These are phyloP conservation scores for Babesia ovis DNA, from an alignment of 169 alveolate genomes.

Conservation along the genomic window DNA sequence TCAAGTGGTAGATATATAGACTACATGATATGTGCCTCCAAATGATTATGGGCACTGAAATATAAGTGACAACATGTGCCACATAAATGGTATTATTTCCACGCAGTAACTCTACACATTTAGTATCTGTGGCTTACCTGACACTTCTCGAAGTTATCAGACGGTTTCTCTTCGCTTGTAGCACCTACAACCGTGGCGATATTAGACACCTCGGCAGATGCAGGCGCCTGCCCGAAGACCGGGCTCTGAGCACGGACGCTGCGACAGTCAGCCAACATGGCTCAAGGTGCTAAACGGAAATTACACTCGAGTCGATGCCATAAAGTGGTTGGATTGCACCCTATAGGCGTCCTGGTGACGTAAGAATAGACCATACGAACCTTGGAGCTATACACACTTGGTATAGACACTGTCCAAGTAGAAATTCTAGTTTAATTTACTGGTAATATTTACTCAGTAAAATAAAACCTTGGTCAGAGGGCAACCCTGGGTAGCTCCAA, in stretches of 20 bases:
- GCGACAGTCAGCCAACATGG: slow-evolving; percentile 1
- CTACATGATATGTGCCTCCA: background rate
- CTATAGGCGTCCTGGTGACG: too few species aligned
- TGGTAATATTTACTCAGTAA: too few species aligned
- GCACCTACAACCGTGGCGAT: background rate
- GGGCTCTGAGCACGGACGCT: slow-evolving; percentile 17
- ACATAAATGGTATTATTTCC: background rate
- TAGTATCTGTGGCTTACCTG: background rate
- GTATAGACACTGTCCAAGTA: too few species aligned
- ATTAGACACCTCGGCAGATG: slow-evolving; percentile 5
- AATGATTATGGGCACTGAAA: background rate
- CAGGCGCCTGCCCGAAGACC: slow-evolving; percentile 17
- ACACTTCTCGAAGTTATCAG: background rate
- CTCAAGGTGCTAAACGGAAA: too few species aligned
- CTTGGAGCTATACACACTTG: too few species aligned
- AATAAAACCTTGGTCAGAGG: too few species aligned
- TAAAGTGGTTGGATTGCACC: too few species aligned
- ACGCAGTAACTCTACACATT: slow-evolving; percentile 1
- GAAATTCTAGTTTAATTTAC: too few species aligned
- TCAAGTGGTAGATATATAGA: background rate
- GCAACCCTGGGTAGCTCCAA: too few species aligned
- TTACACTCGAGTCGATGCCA: too few species aligned
- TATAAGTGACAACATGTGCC: background rate
- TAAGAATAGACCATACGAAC: too few species aligned
- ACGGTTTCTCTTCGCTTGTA: background rate